Percentiles rank a stretch among this genome's conserved stretches.
Evolutionary conservation across 768 basidiomycete species (phyloP).

Genomic region (Punctularia strigosozonata): DNA sequence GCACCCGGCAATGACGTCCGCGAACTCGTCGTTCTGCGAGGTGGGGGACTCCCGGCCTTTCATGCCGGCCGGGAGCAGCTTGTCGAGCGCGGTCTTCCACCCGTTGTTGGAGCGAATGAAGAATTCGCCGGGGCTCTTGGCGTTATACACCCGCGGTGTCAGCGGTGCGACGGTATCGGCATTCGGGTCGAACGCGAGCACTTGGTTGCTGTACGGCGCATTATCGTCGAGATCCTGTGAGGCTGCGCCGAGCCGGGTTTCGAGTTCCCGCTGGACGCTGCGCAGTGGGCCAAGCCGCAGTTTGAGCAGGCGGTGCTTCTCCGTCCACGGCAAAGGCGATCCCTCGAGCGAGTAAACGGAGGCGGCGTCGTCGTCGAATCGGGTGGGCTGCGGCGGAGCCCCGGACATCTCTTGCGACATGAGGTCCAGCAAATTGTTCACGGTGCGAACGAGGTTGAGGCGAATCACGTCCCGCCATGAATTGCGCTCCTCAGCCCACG

Average conservation of each 20-base stretch:
- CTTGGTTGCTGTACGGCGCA: no score
- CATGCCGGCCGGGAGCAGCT: constrained; percentile 8
- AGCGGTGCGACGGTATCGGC: constrained; percentile 2
- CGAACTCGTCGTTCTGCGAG: constrained; percentile 35
- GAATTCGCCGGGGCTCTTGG: constrained; percentile 13
- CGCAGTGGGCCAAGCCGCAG: constrained; percentile 46
- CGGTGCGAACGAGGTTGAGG: constrained; percentile 69
- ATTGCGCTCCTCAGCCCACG: constrained; percentile 58
- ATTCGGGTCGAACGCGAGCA: constrained; percentile 3
- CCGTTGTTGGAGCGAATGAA: constrained; percentile 17
- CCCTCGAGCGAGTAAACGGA: background rate
- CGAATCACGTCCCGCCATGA: constrained; percentile 71
- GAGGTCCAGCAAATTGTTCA: constrained; percentile 49
- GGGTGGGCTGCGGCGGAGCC: background rate
- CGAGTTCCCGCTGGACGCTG: constrained; percentile 46
- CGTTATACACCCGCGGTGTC: constrained; percentile 2
- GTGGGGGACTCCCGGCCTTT: constrained; percentile 4
- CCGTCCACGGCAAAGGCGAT: constrained; percentile 28
- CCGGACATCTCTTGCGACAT: constrained; percentile 41
- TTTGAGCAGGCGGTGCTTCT: constrained; percentile 49
- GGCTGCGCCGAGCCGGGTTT: constrained; percentile 45
- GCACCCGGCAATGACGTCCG: constrained; percentile 47
- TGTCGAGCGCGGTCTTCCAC: constrained; percentile 17
- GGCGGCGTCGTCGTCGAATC: constrained; percentile 1
- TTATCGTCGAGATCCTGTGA: constrained; percentile 38